Base-by-base conservation (phyloP, 768 basidiomycete genomes). In the Tylopilus vinaceipallidus region DNA sequence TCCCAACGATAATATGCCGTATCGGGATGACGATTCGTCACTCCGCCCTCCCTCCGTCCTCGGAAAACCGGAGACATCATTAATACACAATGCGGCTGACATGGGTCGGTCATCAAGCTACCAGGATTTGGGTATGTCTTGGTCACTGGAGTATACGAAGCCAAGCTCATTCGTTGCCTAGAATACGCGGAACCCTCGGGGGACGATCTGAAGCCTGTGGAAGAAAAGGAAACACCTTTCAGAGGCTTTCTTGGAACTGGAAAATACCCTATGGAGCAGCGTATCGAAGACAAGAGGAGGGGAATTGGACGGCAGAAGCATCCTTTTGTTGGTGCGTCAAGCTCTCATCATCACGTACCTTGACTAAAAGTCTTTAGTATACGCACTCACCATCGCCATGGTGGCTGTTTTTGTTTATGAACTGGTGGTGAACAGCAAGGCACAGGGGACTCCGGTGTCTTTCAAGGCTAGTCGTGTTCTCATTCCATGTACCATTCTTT, bases 251-350 rank as follows among this genome's bases (percentile, higher is more conserved):
- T 84, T n/a, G 70, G 72, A 12, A 59, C 59, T 30, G 79, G 75
- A 10, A 75, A 70, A 49, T 84, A 84, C 49, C 86, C 87, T 5
- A 34, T 88, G 26, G 81, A 88, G 53, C 87, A 95, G 61, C 80
- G 86, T 42, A 93, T 97, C 62, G 88, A 94, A 62, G 78, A 90
- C 62, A 95, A 95, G 75, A 87, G 80, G 63, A 78, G 86, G 26
- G 91, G 92, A 1, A 78, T 95, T 41, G 88, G 88, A 7, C 77
- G 89, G 19, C 95, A 98, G 69, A 80, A 66, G 53, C 78, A 88
- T 65, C 91, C 91, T 27, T 81, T 85, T 53, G 77, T 86, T 36
- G 88, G 92, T 92, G 52, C 53, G 80, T 72, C 26, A 2, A 19
- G 12, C 34, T 32, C 9, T 12, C 20, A 11, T 37, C 16, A 4